A percentile compares a stretch with the other conserved stretches of the same genome.
These are phyloP conservation scores for Colletotrichum liaoningense DNA, from an alignment of 2,329 filamentous ascomycete species.

Conservation along the genomic window DNA sequence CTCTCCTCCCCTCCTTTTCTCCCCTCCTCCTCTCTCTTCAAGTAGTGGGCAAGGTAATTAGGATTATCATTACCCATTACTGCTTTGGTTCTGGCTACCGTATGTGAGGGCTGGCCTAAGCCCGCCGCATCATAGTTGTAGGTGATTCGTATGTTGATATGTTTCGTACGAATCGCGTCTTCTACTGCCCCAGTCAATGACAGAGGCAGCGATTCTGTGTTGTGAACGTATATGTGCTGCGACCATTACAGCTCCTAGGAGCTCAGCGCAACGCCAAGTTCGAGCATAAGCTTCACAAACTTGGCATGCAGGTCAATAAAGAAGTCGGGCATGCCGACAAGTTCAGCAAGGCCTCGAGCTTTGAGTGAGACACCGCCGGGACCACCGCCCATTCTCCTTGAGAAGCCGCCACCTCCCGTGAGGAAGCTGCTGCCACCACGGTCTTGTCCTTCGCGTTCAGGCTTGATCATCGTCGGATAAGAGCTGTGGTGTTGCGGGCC, in stretches of 20 bases:
- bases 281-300: constrained; percentile 72
- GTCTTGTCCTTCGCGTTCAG: constrained; percentile 39
- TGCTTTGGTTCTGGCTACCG: not conserved
- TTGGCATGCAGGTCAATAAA: constrained; percentile 74
- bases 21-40: not conserved
- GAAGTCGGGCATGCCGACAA: constrained; percentile 75
- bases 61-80: constrained; percentile 22
- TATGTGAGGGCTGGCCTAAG: not conserved
- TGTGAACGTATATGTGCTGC: constrained; percentile 23
- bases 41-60: constrained; percentile 21
- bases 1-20: not conserved
- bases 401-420: constrained; percentile 66
- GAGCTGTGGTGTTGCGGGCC: constrained; percentile 53
- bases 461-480: constrained; percentile 4
- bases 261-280: constrained; percentile 66
- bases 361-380: constrained; percentile 67
- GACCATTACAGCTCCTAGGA: constrained; percentile 46
- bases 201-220: not conserved
- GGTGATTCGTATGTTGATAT: not conserved
- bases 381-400: constrained; percentile 67
- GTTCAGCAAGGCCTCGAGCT: constrained; percentile 71
- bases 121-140: not conserved
- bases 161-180: not conserved
- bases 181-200: not conserved
- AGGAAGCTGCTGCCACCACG: constrained; percentile 66